Percentiles rank a stretch among this genome's conserved stretches.
Evolutionary conservation across 169 alveolate species (phyloP).

Genomic region (Plasmodium relictum): DNA sequence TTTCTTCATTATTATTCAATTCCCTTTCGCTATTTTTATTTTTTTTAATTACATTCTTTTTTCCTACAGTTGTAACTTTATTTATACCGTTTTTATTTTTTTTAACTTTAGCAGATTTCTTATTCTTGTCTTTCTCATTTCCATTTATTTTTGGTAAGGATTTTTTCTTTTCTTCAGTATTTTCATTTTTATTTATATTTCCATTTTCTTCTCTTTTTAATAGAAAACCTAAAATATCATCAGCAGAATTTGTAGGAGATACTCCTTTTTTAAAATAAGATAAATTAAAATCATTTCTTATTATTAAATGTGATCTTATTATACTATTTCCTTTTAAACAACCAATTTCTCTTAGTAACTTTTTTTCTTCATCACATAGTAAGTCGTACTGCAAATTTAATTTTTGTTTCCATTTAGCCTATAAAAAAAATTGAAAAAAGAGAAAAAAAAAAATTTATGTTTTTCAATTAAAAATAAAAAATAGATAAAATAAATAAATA

Average conservation of each 20-base stretch:
- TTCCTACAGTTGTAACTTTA: neutral
- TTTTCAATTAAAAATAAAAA: neutral
- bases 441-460: neutral
- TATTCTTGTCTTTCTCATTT: neutral
- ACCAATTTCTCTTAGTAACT: constrained; percentile 75
- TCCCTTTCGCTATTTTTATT: constrained; percentile 6
- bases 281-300: constrained; percentile 77
- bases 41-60: neutral
- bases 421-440: neutral
- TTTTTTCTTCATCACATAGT: constrained; percentile 80
- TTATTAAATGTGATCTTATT: constrained; percentile 81
- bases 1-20: neutral
- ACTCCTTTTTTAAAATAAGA: constrained; percentile 83
- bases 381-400: constrained; percentile 75
- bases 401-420: constrained; percentile 81
- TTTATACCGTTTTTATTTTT: neutral
- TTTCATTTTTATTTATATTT: neutral
- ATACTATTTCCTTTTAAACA: constrained; percentile 74
- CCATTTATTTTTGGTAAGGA: no score
- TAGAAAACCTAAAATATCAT: constrained; percentile 23
- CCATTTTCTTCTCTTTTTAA: constrained; percentile 29
- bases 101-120: no score
- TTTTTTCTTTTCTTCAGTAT: constrained; percentile 9
- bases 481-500: neutral
- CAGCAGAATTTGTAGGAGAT: constrained; percentile 70